A percentile compares a stretch with the other conserved stretches of the same genome.
Evolutionary conservation across 176 grass and related monocot genomes (phyloP).

Genomic region (Eleusine coracana): DNA sequence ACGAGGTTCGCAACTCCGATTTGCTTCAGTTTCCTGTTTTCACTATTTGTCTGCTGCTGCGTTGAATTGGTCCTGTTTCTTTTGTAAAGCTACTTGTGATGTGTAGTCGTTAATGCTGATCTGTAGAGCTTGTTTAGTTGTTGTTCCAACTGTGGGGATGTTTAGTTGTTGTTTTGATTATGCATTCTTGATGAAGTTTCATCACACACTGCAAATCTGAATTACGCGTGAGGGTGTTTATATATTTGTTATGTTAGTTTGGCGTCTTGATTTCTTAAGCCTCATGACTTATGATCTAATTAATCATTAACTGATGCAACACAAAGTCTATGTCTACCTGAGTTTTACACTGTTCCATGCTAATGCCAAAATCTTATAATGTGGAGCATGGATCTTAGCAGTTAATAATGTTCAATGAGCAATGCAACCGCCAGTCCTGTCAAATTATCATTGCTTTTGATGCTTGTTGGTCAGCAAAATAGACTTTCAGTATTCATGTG

Average conservation of each 20-base stretch:
- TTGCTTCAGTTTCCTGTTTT: constrained; percentile 3
- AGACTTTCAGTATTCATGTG: background rate
- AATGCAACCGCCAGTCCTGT: background rate
- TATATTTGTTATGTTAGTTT: background rate
- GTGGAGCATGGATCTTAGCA: background rate
- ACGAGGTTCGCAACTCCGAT: constrained; percentile 51
- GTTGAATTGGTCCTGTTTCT: background rate
- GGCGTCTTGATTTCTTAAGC: background rate
- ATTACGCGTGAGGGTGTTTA: constrained; percentile 1
- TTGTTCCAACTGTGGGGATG: background rate
- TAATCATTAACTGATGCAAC: background rate
- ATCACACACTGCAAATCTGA: background rate
- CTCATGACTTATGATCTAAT: background rate
- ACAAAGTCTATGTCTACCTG: background rate
- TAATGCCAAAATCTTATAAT: background rate
- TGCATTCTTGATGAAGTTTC: background rate
- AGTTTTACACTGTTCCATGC: background rate
- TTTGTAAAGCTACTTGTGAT: background rate
- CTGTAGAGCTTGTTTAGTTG: background rate
- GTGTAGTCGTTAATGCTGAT: background rate
- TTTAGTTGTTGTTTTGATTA: background rate
- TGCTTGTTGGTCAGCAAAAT: background rate
- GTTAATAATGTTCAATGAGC: background rate
- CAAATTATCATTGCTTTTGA: background rate
- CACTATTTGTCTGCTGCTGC: background rate